Evolutionary conservation across 257 asterid genomes (phyloP).

Genomic region (Mentha longifolia): DNA sequence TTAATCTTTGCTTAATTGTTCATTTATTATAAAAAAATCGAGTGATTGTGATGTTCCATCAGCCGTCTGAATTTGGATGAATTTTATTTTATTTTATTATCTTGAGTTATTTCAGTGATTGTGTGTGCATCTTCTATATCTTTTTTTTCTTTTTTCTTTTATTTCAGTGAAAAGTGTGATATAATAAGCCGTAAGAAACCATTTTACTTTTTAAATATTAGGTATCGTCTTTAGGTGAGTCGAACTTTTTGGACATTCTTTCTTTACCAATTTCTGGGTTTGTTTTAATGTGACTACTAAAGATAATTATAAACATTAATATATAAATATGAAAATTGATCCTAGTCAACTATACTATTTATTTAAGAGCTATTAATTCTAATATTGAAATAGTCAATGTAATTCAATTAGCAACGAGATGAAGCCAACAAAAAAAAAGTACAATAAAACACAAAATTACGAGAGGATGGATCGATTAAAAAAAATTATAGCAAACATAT

Average conservation of each 20-base stretch:
- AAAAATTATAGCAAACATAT: too few relatives aligned
- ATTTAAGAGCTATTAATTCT: background rate
- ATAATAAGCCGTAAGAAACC: background rate
- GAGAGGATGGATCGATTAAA: too few relatives aligned
- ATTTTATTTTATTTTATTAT: background rate
- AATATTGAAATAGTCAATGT: background rate
- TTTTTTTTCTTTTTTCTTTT: constrained; percentile 6
- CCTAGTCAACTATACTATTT: too few relatives aligned
- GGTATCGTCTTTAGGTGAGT: constrained; percentile 4
- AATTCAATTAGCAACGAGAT: background rate
- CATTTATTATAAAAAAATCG: constrained; percentile 23
- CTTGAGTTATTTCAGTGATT: background rate
- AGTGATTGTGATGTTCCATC: constrained; percentile 36
- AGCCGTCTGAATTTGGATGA: constrained; percentile 8
- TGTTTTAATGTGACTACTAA: background rate
- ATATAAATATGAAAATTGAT: too few relatives aligned
- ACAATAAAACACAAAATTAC: too few relatives aligned
- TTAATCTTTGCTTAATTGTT: constrained; percentile 24
- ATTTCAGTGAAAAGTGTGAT: constrained; percentile 19
- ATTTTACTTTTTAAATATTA: background rate
- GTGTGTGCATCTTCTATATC: background rate
- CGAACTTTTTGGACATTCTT: constrained; percentile 1
- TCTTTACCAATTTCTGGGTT: background rate
- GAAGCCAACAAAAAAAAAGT: background rate
- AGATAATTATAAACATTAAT: background rate